Base-by-base conservation (phyloP, 441 rosid species). In the Rhodomyrtus psidioides region DNA sequence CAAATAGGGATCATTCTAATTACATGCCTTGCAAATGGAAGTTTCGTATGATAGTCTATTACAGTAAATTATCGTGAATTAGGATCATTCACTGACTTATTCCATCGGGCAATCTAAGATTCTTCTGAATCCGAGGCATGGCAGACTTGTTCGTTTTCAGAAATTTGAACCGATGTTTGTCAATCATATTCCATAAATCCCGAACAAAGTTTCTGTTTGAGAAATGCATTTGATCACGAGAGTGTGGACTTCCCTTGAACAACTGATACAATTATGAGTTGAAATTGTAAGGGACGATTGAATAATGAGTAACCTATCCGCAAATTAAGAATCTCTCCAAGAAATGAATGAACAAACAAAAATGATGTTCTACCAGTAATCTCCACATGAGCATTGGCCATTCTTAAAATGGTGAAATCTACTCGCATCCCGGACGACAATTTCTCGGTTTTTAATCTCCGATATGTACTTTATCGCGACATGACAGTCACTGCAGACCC, bases 401-500 rank as follows among this genome's bases (percentile, higher is more conserved):
- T 92, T 81, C 70, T 87, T 90, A 90, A 96, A 95, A 91, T 94
- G 98, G 87, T 96, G 98, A 88, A 96, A 96, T 88, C 99, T 91
- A 87, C 96, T 96, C 26, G 89, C 91, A 90, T 96, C 98, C 87
- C 95, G 89, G 23, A 95, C 94, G n/a, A 93, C 88, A 84, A 94
- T 95, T 86, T 94, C 93, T 86, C 97, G 88, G 82, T 90, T 88
- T 82, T 90, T 92, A 27, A 95, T 90, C 84, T 91, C 87, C 9
- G 96, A 94, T 87, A 95, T 92, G 85, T 89, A 90, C 89, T 93
- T 95, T 83, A 94, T 88, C 44, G 97, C 98, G 56, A 89, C 89
- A 87, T 93, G 97, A 84, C 98, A 96, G 88, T 96, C 98, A 12
- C 89, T 75, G 88, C 97, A 96, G 86, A 96, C 91, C 0, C 97